These are phyloP conservation scores for Phytophthora chlamydospora DNA, from an alignment of 352 stramenopile genomes.

Conservation along the genomic window DNA sequence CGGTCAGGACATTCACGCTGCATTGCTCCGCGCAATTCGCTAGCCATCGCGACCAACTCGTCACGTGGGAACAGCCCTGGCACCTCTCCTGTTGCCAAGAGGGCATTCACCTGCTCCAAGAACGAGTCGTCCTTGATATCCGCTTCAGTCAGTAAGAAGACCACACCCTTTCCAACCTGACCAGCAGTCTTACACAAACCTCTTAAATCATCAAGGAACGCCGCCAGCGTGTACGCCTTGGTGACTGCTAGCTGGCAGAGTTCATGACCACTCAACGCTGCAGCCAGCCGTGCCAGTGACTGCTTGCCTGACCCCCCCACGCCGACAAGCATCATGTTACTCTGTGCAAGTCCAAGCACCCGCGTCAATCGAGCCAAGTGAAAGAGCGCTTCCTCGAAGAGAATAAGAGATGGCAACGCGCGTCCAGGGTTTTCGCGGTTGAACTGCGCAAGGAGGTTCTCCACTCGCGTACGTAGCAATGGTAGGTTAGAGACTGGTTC, in stretches of 20 bases:
- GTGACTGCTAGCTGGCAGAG: constrained; percentile 90
- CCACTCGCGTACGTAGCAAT: constrained; percentile 54
- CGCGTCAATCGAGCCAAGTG: constrained; percentile 88
- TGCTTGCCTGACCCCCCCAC: constrained; percentile 92
- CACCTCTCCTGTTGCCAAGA: constrained; percentile 85
- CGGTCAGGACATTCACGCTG: constrained; percentile 70
- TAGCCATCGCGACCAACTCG: constrained; percentile 86
- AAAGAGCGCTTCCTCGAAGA: constrained; percentile 91
- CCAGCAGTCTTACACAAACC: constrained; percentile 85
- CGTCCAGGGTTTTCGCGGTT: constrained; percentile 81
- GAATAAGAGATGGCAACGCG: constrained; percentile 76
- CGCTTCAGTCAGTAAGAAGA: constrained; percentile 88
- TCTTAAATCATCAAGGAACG: constrained; percentile 89
- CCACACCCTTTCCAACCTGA: constrained; percentile 76
- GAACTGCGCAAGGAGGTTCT: constrained; percentile 75
- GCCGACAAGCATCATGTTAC: constrained; percentile 92
- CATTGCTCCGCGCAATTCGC: constrained; percentile 76
- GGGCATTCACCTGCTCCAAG: constrained; percentile 88
- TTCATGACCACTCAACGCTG: constrained; percentile 76
- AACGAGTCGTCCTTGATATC: constrained; percentile 93
- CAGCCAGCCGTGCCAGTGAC: constrained; percentile 77
- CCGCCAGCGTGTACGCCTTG: constrained; percentile 86
- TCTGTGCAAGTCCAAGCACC: constrained; percentile 79
- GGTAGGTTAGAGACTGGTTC: constrained; percentile 62
- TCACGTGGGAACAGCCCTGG: constrained; percentile 89